Percentiles rank a stretch among this genome's conserved stretches.
phyloP scores from a whole-genome alignment of 2,329 filamentous ascomycete species.

The Alternaria metachromatica region DNA sequence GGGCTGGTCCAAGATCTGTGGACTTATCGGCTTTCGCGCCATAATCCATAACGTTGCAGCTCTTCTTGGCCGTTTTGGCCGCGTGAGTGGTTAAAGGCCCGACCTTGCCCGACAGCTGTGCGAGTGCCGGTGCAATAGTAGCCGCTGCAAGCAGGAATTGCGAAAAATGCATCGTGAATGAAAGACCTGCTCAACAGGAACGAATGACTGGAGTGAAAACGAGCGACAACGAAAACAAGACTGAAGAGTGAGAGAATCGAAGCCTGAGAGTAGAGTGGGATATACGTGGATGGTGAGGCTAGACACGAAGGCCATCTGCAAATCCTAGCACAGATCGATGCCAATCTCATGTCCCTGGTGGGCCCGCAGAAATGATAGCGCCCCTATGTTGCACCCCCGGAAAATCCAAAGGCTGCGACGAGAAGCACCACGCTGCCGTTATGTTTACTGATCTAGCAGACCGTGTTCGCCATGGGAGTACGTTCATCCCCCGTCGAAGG shows the following conservation, averaged over 20 bases:
- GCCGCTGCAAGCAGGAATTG: conserved; percentile 28
- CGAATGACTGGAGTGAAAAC: conserved; percentile 19
- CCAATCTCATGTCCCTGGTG: background rate
- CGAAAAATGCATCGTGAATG: conserved; percentile 34
- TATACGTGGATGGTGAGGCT: background rate
- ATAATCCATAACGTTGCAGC: conserved; percentile 61
- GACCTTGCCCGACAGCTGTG: conserved; percentile 44
- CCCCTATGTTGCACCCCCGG: background rate
- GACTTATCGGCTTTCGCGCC: conserved; percentile 59
- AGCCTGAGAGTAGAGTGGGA: conserved; percentile 3
- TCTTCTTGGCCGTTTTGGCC: conserved; percentile 56
- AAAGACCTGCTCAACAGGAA: conserved; percentile 33
- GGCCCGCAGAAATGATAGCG: background rate
- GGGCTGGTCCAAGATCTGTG: conserved; percentile 59
- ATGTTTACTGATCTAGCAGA: background rate
- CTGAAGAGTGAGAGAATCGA: background rate
- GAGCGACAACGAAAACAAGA: conserved; percentile 5
- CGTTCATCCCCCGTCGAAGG: background rate
- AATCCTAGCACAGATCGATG: background rate
- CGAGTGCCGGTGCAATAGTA: conserved; percentile 27
- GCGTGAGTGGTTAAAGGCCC: conserved; percentile 41
- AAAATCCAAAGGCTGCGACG: background rate
- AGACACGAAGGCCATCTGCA: background rate
- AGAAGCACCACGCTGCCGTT: background rate
- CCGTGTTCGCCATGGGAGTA: background rate